phyloP scores from a whole-genome alignment of 2,329 filamentous ascomycete genomes.

The Trichoderma sp. region DNA sequence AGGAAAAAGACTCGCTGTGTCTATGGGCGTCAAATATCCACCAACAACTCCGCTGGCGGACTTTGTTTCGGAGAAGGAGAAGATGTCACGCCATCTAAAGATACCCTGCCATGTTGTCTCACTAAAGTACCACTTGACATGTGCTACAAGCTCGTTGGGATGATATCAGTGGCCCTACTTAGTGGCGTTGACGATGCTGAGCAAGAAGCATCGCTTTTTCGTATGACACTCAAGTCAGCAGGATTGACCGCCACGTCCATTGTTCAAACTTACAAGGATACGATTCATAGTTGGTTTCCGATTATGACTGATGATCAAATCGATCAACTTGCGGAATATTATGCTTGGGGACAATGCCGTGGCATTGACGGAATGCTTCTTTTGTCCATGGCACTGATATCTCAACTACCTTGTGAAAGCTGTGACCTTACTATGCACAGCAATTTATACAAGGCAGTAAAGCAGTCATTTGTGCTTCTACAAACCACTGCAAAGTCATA shows the following conservation, averaged over 20 bases:
- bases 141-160: background rate
- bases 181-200: background rate
- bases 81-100: background rate
- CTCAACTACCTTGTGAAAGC: background rate
- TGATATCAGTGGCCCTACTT: background rate
- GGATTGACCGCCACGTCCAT: background rate
- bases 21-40: background rate
- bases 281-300: background rate
- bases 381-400: background rate
- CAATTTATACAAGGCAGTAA: background rate
- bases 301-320: background rate
- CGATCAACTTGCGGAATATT: background rate
- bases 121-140: background rate
- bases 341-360: background rate
- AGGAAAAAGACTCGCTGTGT: background rate
- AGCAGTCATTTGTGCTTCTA: background rate
- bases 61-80: background rate
- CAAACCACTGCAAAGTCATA: background rate
- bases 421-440: background rate
- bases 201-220: background rate
- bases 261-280: background rate
- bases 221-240: background rate
- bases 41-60: conserved; percentile 2
- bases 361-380: background rate
- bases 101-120: background rate